phyloP scores from a whole-genome alignment of 805 yeast species.

The Teunomyces pallodes region DNA sequence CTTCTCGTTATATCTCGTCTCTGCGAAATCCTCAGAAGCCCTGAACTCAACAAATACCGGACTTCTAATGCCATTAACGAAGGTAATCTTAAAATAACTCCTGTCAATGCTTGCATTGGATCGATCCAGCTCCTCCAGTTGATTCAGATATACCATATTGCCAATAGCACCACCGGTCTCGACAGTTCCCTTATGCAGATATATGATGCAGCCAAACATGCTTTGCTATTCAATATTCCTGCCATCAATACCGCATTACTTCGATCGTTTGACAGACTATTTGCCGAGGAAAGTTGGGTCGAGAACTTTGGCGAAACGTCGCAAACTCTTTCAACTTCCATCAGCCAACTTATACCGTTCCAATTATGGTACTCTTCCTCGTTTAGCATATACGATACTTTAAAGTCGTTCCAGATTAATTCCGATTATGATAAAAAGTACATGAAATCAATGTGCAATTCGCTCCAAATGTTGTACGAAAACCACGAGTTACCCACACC shows the following conservation, averaged over 20 bases:
- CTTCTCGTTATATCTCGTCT: conserved; percentile 17
- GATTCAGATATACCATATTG: conserved; percentile 22
- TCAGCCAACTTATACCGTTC: conserved; percentile 23
- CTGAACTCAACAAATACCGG: conserved; percentile 16
- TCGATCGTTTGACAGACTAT: conserved; percentile 36
- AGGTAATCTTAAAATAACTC: conserved; percentile 1
- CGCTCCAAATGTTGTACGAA: conserved; percentile 30
- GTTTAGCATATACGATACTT: conserved; percentile 39
- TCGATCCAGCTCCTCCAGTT: conserved; percentile 36
- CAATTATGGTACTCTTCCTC: conserved; percentile 40
- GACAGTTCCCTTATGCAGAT: conserved; percentile 27
- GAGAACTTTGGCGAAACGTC: conserved; percentile 9
- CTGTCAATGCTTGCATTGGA: conserved; percentile 35
- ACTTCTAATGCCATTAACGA: background rate
- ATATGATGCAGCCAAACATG: conserved; percentile 29
- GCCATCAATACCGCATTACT: conserved; percentile 41
- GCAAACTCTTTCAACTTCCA: background rate
- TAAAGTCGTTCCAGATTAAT: conserved; percentile 21
- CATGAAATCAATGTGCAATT: conserved; percentile 34
- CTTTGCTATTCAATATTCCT: conserved; percentile 35
- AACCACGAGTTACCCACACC: conserved; percentile 41
- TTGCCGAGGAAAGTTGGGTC: conserved; percentile 26
- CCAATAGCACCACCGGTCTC: conserved; percentile 20
- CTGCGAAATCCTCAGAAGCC: conserved; percentile 19
- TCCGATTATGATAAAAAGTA: conserved; percentile 28